phyloP scores from a whole-genome alignment of 441 rosid species.

The Syzygium malaccense region DNA sequence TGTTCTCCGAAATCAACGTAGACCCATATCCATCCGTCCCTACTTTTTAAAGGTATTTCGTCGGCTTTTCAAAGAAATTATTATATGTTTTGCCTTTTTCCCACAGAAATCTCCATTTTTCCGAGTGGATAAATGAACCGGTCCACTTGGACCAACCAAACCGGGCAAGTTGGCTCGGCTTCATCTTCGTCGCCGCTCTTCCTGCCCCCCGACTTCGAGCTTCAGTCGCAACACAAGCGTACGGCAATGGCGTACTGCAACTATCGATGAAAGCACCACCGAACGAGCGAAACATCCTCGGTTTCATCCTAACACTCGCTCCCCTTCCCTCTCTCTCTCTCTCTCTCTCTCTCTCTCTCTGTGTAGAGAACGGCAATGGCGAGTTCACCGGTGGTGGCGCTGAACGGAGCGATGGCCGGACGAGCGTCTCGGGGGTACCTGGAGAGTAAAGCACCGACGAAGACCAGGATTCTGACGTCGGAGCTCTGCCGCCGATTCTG shows the following conservation, averaged over 20 bases:
- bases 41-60: too few relatives aligned
- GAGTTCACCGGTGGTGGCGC: neutral
- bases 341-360: neutral
- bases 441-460: slow-evolving; percentile 4
- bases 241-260: neutral
- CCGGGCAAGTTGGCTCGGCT: neutral
- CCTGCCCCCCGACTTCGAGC: neutral
- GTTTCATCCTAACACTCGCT: neutral
- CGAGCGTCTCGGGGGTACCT: neutral
- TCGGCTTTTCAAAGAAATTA: neutral
- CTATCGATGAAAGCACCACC: neutral
- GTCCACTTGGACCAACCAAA: neutral
- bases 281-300: neutral
- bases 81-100: neutral
- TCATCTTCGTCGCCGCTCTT: neutral
- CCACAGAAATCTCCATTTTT: neutral
- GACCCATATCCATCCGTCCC: too few relatives aligned
- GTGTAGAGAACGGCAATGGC: neutral
- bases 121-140: neutral
- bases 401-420: neutral
- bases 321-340: too few relatives aligned
- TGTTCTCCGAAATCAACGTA: too few relatives aligned
- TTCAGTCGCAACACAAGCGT: neutral
- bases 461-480: neutral
- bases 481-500: slow-evolving; percentile 16